Conservation (phyloP, 495 filamentous ascomycete genomes). For the Letharia lupina region DNA sequence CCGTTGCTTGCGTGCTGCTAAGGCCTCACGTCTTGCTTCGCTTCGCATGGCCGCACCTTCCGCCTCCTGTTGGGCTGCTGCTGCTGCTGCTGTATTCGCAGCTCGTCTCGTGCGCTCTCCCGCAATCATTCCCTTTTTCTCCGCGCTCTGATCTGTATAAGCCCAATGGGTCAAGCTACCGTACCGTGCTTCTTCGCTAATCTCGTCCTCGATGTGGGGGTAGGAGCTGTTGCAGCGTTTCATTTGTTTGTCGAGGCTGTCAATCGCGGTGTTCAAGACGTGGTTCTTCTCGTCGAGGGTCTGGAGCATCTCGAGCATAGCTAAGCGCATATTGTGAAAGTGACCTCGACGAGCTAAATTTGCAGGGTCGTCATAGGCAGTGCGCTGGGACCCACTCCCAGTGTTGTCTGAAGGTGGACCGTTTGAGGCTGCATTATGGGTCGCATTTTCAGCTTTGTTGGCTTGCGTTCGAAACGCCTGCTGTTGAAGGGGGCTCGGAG, state of each 20-base stretch:
- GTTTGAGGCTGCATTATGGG: not conserved
- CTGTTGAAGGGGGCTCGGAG: conserved; percentile 29
- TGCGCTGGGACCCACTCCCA: conserved; percentile 8
- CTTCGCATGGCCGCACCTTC: conserved; percentile 69
- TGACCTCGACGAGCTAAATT: conserved; percentile 52
- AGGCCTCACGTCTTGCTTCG: conserved; percentile 70
- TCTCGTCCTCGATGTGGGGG: conserved; percentile 74
- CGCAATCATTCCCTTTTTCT: conserved; percentile 47
- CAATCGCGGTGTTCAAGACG: conserved; percentile 80
- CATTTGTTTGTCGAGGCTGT: conserved; percentile 79
- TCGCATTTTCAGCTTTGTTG: not conserved
- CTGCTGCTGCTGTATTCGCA: conserved; percentile 56
- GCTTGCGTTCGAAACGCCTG: not conserved
- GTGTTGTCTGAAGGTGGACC: not conserved
- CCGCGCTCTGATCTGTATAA: conserved; percentile 71
- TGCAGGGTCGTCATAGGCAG: conserved; percentile 34
- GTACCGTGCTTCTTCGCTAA: conserved; percentile 88
- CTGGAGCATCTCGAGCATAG: conserved; percentile 68
- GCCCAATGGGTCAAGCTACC: conserved; percentile 94
- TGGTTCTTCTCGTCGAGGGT: conserved; percentile 95
- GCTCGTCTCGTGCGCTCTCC: conserved; percentile 65
- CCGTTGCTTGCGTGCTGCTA: conserved; percentile 62
- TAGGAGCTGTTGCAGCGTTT: conserved; percentile 74
- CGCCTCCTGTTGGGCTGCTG: conserved; percentile 63
- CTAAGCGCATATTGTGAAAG: conserved; percentile 52